Evolutionary conservation across 2,329 filamentous ascomycete genomes (phyloP).

Genomic region (Fusarium azukiicola): DNA sequence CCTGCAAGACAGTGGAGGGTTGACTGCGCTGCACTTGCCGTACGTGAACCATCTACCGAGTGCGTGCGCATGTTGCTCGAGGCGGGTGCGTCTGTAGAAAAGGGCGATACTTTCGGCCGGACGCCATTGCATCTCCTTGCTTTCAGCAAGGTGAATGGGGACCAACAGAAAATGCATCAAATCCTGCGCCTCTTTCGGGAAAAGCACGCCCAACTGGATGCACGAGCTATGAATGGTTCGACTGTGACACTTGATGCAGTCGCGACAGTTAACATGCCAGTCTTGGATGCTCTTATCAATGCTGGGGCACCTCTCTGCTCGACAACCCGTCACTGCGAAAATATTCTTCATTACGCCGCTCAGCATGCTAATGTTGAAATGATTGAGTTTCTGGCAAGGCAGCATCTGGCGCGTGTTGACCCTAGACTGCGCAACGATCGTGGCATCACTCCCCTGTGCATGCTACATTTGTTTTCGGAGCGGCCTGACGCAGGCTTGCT

Average conservation of each 20-base stretch:
- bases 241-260: too few relatives aligned
- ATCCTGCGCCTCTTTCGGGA: neutral
- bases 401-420: neutral
- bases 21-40: slow-evolving; percentile 16
- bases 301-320: neutral
- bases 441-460: fast-evolving
- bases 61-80: slow-evolving; percentile 28
- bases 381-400: neutral
- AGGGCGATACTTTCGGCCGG: fast-evolving
- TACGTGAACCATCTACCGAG: fast-evolving
- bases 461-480: too few relatives aligned
- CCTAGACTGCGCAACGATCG: fast-evolving
- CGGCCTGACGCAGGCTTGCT: too few relatives aligned
- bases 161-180: too few relatives aligned
- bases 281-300: neutral
- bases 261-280: fast-evolving
- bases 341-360: neutral
- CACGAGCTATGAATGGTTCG: too few relatives aligned
- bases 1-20: fast-evolving
- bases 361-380: neutral
- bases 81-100: slow-evolving; percentile 26
- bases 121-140: neutral
- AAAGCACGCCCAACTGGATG: neutral
- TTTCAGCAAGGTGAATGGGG: fast-evolving
- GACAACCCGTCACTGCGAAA: fast-evolving